Conservation (phyloP, 176 grass and related monocot species). For the Saccharum spontaneum region DNA sequence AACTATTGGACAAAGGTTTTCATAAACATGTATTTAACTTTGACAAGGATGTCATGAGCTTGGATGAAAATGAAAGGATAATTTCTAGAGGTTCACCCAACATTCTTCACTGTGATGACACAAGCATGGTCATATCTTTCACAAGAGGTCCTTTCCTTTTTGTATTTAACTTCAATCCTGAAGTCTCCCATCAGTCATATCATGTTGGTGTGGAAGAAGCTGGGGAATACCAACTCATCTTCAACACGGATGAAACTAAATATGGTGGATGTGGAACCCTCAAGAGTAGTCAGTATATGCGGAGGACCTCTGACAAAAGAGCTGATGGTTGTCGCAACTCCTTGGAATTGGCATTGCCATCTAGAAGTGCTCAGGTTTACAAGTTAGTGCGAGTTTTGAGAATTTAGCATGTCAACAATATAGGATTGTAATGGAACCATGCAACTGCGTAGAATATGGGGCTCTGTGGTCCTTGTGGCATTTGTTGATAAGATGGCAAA, state of each 20-base stretch:
- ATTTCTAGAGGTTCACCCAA: constrained; percentile 64
- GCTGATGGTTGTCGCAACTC: constrained; percentile 79
- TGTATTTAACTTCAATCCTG: constrained; percentile 86
- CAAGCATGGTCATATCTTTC: constrained; percentile 87
- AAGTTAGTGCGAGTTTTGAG: constrained; percentile 84
- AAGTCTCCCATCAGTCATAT: constrained; percentile 51
- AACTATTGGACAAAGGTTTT: constrained; percentile 66
- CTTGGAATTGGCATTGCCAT: constrained; percentile 75
- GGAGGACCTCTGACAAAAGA: constrained; percentile 67
- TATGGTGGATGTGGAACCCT: constrained; percentile 78
- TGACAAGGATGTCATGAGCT: constrained; percentile 84
- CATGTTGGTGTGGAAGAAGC: constrained; percentile 91
- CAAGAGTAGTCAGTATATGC: constrained; percentile 54
- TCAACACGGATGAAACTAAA: constrained; percentile 84
- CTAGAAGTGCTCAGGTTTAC: constrained; percentile 96
- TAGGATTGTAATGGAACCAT: constrained; percentile 18
- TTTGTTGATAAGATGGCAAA: background rate
- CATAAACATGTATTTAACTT: constrained; percentile 76
- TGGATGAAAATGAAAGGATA: constrained; percentile 81
- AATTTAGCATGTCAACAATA: constrained; percentile 38
- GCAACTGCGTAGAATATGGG: background rate
- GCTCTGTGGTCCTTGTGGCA: background rate
- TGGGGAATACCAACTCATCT: constrained; percentile 82
- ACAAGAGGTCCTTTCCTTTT: constrained; percentile 77
- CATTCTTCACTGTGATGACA: constrained; percentile 79